Evolutionary conservation across 1,284 basidiomycete species (phyloP), one percentile per base, ranked within the genome.

Genomic region (Volvariella surrecta): DNA sequence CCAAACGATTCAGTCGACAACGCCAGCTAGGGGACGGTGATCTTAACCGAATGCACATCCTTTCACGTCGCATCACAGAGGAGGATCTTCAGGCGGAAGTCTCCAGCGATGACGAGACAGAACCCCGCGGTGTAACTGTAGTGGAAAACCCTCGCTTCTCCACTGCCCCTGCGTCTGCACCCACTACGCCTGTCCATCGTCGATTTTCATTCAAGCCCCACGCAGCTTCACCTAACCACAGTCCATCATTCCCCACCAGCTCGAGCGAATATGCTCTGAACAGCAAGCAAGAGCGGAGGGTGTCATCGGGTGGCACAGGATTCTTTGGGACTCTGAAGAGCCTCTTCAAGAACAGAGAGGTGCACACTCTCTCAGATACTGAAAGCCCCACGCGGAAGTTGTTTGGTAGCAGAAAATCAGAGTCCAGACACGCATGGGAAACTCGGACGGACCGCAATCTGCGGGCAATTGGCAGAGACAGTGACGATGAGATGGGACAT

Each of bases 141-240:
- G 67, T 77, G 34, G 81, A 84, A 50, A 85, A 86, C 47, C 63
- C 73, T 15, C 70, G 72, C 2, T 84, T 80, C 21, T 20, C 22
- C 19, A 13, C 46, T n/a, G 9, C 39, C 32, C 18, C 41, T 16
- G 13, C 42, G 10, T 8, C 45, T 15, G 35, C 35, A 24, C 20
- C 32, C 16, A 17, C 45, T 35, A n/a, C 34, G 15, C 6, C 34
- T 19, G 34, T 35, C 13, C 6, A 35, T 19, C 13, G 34, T 7
- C 13, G 34, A 6, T 35, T 35, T 19, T 35, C 34, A 15, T 15
- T 35, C 6, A 6, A n/a, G 8, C 34, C 34, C 8, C 34, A 19
- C 13, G 6, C 34, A 4, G 8, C 34, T 35, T 15, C 34, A 19
- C 34, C 6, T 8, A 4, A 7, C n/a, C 34, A 35, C 15, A 19